These are phyloP conservation scores for Purpureocillium takamizusanense DNA, from an alignment of 2,329 filamentous ascomycete genomes.

Conservation along the genomic window DNA sequence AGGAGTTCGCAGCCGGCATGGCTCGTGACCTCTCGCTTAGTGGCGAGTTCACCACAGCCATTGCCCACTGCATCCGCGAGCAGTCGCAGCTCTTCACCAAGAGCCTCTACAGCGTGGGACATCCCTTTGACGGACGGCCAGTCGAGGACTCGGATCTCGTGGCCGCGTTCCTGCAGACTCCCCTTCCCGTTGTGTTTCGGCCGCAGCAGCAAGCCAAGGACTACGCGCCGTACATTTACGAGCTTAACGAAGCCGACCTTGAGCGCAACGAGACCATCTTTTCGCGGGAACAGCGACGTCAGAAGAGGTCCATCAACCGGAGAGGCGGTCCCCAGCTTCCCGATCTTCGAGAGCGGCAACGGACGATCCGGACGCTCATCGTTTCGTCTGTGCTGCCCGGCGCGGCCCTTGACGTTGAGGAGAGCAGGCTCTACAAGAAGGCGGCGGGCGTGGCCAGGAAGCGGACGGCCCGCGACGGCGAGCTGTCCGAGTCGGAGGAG, in stretches of 20 bases:
- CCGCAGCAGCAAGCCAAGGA: constrained; percentile 91
- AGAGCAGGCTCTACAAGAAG: constrained; percentile 80
- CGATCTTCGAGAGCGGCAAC: constrained; percentile 90
- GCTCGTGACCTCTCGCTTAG: constrained; percentile 81
- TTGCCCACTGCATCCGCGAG: constrained; percentile 95
- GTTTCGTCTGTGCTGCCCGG: constrained; percentile 91
- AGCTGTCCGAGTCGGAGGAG: constrained; percentile 79
- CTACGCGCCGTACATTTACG: constrained; percentile 86
- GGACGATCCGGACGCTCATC: constrained; percentile 84
- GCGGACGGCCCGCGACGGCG: constrained; percentile 50
- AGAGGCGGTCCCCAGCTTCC: constrained; percentile 86
- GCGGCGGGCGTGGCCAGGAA: constrained; percentile 52
- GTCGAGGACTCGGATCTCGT: constrained; percentile 88
- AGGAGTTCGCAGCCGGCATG: constrained; percentile 89
- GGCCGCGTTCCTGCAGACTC: constrained; percentile 76
- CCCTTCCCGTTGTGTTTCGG: constrained; percentile 73
- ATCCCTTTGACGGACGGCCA: constrained; percentile 89
- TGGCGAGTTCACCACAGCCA: constrained; percentile 93
- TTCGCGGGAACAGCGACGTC: constrained; percentile 83
- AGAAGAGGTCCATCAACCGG: constrained; percentile 91
- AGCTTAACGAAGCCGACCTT: constrained; percentile 82
- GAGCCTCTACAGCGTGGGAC: constrained; percentile 84
- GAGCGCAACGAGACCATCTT: constrained; percentile 89
- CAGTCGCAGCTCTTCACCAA: constrained; percentile 91
- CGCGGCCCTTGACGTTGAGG: constrained; percentile 68